Evolutionary conservation across 192 early-diverging fungal genomes (phyloP), one percentile per base, ranked within the genome.

Genomic region (Coemansia sp.): DNA sequence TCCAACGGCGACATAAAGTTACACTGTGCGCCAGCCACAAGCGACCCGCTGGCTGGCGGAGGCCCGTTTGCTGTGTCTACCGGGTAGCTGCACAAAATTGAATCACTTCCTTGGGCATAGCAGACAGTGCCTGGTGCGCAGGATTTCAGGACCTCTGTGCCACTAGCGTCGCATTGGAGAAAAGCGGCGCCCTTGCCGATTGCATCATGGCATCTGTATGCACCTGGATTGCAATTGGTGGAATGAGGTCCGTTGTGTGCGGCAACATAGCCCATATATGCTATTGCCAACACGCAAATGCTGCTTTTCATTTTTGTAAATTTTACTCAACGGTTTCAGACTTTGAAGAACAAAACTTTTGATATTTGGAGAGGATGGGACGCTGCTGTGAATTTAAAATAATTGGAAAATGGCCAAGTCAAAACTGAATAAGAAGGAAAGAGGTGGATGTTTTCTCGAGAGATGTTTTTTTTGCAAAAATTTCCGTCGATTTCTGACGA

Each of bases 61-160:
- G 61, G 66, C 39, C 67, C 61, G 46, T 58, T 74, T 5, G 68
- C 68, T 5, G 67, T 52, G 43, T 62, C 57, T 13, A 75, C 64
- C 0, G 78, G 66, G 20, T 66, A 75, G 55, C 70, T 64, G 51
- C 79, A 81, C 28, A 81, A 48, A 51, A 81, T 81, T 13, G 70
- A 64, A 53, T 42, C 60, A 7, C 2, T 12, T 26, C 79, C 79
- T 23, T 75, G 70, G n/a, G 73, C 58, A 40, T 67, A 81, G 51
- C 79, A 81, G 0, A 75, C 70, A 3, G 79, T 81, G 21, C 79
- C 79, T 16, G 79, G 79, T 13, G 63, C 79, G 35, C 79, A 81
- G 0, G 70, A 52, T 42, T 67, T 72, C 51, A 68, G 70, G 0
- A 81, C 49, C 35, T 81, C 73, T 2, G 21, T 49, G 37, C 72